Conservation (phyloP, 805 yeast species). For the Deakozyma indianensis region DNA sequence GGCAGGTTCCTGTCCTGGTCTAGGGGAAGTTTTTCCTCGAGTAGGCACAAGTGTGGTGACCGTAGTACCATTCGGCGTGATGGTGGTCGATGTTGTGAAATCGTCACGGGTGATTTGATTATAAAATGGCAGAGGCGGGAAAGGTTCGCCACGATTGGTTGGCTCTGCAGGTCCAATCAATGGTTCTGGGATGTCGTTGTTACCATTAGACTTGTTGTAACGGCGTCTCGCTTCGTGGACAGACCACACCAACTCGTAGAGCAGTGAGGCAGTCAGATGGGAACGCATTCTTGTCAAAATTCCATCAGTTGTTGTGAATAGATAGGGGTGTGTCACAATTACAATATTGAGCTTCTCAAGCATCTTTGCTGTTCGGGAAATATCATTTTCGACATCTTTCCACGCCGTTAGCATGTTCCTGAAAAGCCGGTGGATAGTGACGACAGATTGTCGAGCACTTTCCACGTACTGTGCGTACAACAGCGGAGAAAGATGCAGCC, state of each 20-base stretch:
- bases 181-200: slow-evolving; percentile 8
- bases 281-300: slow-evolving; percentile 82
- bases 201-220: slow-evolving; percentile 9
- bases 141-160: slow-evolving; percentile 27
- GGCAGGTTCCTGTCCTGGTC: slow-evolving; percentile 26
- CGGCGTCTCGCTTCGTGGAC: slow-evolving; percentile 87
- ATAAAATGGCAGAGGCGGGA: slow-evolving; percentile 75
- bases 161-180: slow-evolving; percentile 14
- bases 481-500: slow-evolving; percentile 67
- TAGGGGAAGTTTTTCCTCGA: slow-evolving; percentile 53
- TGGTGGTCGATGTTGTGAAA: slow-evolving; percentile 69
- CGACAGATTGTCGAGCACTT: slow-evolving; percentile 84
- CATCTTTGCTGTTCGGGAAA: slow-evolving; percentile 81
- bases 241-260: slow-evolving; percentile 87
- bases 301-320: slow-evolving; percentile 56
- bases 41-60: slow-evolving; percentile 83
- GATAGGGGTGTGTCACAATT: slow-evolving; percentile 72
- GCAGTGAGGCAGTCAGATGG: slow-evolving; percentile 78
- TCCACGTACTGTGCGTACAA: slow-evolving; percentile 58
- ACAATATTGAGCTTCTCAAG: slow-evolving; percentile 81
- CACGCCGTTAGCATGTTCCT: slow-evolving; percentile 84
- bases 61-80: slow-evolving; percentile 88
- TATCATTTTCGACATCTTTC: slow-evolving; percentile 82
- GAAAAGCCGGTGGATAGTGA: slow-evolving; percentile 77
- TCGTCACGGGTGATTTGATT: slow-evolving; percentile 83